A percentile compares a stretch with the other conserved stretches of the same genome.
Evolutionary conservation across 257 asterid genomes (phyloP).

Genomic region (Verbascum thapsus): DNA sequence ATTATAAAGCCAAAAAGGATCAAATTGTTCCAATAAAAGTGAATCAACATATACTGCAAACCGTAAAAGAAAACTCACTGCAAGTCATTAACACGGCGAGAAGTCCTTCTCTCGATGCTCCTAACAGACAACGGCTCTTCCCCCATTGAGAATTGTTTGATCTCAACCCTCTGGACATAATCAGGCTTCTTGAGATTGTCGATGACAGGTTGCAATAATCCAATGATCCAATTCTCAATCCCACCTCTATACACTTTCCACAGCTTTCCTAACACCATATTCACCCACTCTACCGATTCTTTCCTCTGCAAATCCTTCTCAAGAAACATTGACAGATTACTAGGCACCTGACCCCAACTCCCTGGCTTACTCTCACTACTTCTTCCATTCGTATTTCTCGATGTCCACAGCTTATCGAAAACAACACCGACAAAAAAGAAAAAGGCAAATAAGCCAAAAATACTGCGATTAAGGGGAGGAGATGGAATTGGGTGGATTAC

Average conservation of each 20-base stretch:
- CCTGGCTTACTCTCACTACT: slow-evolving; percentile 37
- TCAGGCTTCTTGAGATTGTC: slow-evolving; percentile 72
- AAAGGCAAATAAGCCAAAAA: slow-evolving; percentile 70
- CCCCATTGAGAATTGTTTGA: slow-evolving; percentile 74
- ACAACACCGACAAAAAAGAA: slow-evolving; percentile 92
- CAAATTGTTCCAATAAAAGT: not conserved
- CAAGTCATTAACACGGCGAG: slow-evolving; percentile 70
- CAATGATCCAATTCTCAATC: slow-evolving; percentile 72
- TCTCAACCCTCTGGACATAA: slow-evolving; percentile 71
- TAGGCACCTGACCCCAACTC: slow-evolving; percentile 63
- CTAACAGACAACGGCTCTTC: slow-evolving; percentile 75
- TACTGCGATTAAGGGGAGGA: slow-evolving; percentile 61
- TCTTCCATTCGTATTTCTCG: slow-evolving; percentile 49
- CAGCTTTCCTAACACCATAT: slow-evolving; percentile 79
- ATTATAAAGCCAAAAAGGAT: too few species aligned
- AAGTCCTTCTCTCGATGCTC: slow-evolving; percentile 71
- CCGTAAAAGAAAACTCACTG: slow-evolving; percentile 62
- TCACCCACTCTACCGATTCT: slow-evolving; percentile 83
- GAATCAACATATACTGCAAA: slow-evolving; percentile 26
- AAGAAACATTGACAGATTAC: slow-evolving; percentile 51
- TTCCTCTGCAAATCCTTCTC: slow-evolving; percentile 82
- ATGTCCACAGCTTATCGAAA: slow-evolving; percentile 85
- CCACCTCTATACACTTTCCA: slow-evolving; percentile 72
- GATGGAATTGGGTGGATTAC: slow-evolving; percentile 90
- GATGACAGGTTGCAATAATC: slow-evolving; percentile 72